Evolutionary conservation across 441 rosid genomes (phyloP), one percentile per base, ranked within the genome.

Genomic region (Gossypium davidsonii): DNA sequence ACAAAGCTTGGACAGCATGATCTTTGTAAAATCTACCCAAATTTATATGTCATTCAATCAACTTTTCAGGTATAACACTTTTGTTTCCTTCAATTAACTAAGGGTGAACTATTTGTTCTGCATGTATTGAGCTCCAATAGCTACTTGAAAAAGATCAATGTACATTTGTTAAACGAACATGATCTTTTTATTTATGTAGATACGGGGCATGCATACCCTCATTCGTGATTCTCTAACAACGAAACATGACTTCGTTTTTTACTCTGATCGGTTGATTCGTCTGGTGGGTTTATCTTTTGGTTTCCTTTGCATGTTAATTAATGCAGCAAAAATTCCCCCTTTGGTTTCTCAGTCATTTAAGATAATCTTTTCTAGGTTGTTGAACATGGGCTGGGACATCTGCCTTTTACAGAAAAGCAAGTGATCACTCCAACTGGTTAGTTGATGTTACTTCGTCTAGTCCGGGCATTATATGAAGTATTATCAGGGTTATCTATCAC

Each of bases 1-100:
- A 94, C 98, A 46, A 94, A 94, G 83, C 94, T 94, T 83, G 98
- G 96, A 67, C 99, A 92, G 79, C 98, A 92, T 82, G 99, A 94
- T 83, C 86, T 94, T 34, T 94, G 99, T 84, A 94, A 94, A 91
- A 92, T 92, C 83, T 92, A 94, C 78, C 96, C 97, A 42, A 94
- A 89, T 81, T 86, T 92, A 72, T 91, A 90, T 75, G 97, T 92
- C 73, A 92, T 94, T 79, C 96, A 94, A 31, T 91, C 99, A 67
- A 94, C 99, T 58, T 94, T 94, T 84, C 98, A 94, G 99, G 99
- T 94, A 78, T 62, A 42, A 39, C 72, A 69, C 72, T 58, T n/a
- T 76, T 34, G 48, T 73, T 61, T 76, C 8, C 31, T 49, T 51
- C 63, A 72, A 53, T 44, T 71, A 70, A 28, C 59, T 64, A 49